Base-by-base conservation (phyloP, 192 early-diverging fungal genomes). In the Umbelopsis vinacea region DNA sequence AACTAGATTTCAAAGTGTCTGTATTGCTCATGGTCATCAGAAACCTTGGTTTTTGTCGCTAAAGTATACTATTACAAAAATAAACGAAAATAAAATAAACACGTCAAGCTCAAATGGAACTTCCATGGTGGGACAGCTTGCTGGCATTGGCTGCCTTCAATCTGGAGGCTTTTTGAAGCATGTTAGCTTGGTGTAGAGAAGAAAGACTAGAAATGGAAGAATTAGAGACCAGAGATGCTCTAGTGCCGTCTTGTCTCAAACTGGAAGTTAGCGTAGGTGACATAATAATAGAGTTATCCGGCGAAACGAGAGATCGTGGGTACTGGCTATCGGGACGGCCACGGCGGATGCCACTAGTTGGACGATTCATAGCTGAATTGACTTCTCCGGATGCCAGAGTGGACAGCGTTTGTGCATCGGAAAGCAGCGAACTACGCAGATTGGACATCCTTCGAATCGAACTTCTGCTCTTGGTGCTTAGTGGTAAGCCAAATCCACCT, bases 201-300 rank as follows among this genome's bases (percentile, higher is more conserved):
- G 73, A 79, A 22, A 79, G 46, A 46, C 73, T 74, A 0, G 77
- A 79, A 10, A 79, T 45, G 29, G 69, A 74, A 11, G 77, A 74
- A 29, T 48, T 68, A 6, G 77, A 79, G 7, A 74, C 57, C 43
- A 74, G 46, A 0, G 77, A 74, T 37, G 57, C 57, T 37, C 57
- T 33, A 7, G 54, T 57, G 57, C 57, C 57, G 5, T 63, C 57
- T 37, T 63, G 57, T 29, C 57, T 63, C 57, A 22, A 63, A 26
- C 57, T 63, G 12, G 57, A 63, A 6, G 57, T 63, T 5, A 63
- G 33, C 2, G 57, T 38, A 12, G 57, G 15, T n/a, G 57, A 63
- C 26, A 37, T 63, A 0, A 35, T 35, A 63, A 63, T 63, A 8
- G 57, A 63, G 19, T 63, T 63, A 7, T 63, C 57, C 10, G 33